A percentile compares a stretch with the other conserved stretches of the same genome.
Conservation (phyloP, 2,329 filamentous ascomycete species). For the Arthrinium phaeospermum region DNA sequence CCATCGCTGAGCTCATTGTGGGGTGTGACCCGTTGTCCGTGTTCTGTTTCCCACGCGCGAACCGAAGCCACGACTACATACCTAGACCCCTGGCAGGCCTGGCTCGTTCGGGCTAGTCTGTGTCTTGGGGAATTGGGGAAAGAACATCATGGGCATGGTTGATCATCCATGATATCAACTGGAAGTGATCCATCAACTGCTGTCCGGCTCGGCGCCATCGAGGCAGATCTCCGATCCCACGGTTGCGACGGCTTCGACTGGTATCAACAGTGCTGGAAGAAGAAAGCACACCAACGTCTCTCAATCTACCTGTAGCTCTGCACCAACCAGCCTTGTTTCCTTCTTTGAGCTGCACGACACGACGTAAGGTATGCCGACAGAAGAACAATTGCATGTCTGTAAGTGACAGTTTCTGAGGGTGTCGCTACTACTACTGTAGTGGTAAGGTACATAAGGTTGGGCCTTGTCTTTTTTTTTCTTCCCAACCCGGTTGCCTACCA, state of each 20-base stretch:
- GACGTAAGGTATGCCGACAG: neutral
- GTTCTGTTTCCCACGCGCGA: neutral
- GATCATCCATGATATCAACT: neutral
- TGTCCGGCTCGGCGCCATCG: slow-evolving; percentile 1
- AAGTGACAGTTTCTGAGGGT: neutral
- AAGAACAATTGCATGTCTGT: neutral
- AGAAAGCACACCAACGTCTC: slow-evolving; percentile 8
- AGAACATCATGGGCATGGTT: neutral
- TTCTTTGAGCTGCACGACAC: slow-evolving; percentile 8
- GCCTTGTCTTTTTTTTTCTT: neutral
- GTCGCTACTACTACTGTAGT: too few species aligned
- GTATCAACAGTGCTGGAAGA: neutral
- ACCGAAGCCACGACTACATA: neutral
- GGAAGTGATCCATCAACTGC: neutral
- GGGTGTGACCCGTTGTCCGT: slow-evolving; percentile 8
- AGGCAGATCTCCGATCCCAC: neutral
- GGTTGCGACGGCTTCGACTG: slow-evolving; percentile 7
- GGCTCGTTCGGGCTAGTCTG: neutral
- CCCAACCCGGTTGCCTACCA: neutral
- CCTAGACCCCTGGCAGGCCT: neutral
- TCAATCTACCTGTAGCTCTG: neutral
- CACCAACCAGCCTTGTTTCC: neutral
- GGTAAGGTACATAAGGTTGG: neutral
- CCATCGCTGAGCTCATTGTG: slow-evolving; percentile 10
- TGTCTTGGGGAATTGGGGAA: neutral